Evolutionary conservation across 345 rosid species (phyloP).

Genomic region (Nasturtium officinale): DNA sequence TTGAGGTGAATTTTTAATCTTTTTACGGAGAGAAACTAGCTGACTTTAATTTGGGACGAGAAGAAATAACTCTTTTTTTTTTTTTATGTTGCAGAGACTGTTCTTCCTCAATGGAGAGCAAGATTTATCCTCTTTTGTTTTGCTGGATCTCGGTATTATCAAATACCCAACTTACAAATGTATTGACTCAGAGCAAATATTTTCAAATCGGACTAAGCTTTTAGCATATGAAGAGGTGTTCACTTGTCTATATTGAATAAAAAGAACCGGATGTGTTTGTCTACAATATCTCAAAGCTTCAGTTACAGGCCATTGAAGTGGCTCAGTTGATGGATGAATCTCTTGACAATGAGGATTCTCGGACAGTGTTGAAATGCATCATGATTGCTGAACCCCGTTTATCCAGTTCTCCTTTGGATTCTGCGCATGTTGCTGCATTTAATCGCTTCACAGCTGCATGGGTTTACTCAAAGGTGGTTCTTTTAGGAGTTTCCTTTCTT

Average conservation of each 20-base stretch:
- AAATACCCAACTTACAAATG: slow-evolving; percentile 79
- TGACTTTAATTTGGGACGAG: not conserved
- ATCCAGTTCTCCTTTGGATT: slow-evolving; percentile 43
- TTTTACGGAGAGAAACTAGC: not conserved
- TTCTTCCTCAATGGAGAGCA: slow-evolving; percentile 94
- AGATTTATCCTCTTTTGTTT: slow-evolving; percentile 77
- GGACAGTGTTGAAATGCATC: slow-evolving; percentile 59
- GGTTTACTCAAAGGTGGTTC: slow-evolving; percentile 83
- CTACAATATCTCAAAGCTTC: slow-evolving; percentile 33
- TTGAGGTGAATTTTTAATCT: slow-evolving; percentile 60
- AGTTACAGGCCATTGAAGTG: slow-evolving; percentile 82
- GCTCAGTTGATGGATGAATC: slow-evolving; percentile 88
- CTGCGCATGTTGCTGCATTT: slow-evolving; percentile 40
- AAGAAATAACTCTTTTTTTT: slow-evolving; percentile 6
- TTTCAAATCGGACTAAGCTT: slow-evolving; percentile 51
- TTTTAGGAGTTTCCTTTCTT: slow-evolving; percentile 82
- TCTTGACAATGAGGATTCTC: slow-evolving; percentile 64
- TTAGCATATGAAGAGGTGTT: slow-evolving; percentile 92
- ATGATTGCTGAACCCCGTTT: slow-evolving; percentile 63
- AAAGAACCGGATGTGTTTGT: not conserved
- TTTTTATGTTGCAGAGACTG: slow-evolving; percentile 66
- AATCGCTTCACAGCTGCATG: slow-evolving; percentile 68
- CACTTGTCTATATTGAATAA: slow-evolving; percentile 36
- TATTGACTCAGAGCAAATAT: slow-evolving; percentile 61
- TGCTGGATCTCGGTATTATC: slow-evolving; percentile 78